Evolutionary conservation across 208 protist genomes (phyloP).

Genomic region (Phytomonas sp.): DNA sequence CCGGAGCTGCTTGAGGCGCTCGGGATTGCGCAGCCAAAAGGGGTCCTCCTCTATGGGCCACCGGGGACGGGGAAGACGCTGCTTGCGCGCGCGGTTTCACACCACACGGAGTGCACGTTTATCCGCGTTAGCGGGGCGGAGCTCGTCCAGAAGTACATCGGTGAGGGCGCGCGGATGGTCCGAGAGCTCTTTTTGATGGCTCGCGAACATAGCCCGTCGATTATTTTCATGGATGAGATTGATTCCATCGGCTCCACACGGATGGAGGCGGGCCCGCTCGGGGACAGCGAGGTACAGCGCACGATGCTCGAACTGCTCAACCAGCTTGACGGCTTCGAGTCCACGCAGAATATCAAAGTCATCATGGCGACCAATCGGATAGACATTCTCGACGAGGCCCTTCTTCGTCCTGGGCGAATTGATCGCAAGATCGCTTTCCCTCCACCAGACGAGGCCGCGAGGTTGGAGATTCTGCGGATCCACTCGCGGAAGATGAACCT

Average conservation of each 20-base stretch:
- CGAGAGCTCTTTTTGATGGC: slow-evolving; percentile 97
- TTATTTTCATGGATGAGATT: slow-evolving; percentile 99
- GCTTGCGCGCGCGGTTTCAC: slow-evolving; percentile 98
- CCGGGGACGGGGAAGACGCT: slow-evolving; percentile 98
- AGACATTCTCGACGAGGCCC: slow-evolving; percentile 99
- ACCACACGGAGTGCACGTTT: slow-evolving; percentile 98
- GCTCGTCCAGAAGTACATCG: slow-evolving; percentile 99
- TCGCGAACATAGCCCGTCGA: slow-evolving; percentile 97
- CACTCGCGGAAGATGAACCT: slow-evolving; percentile 99
- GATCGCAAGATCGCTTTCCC: slow-evolving; percentile 99
- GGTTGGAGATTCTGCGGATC: slow-evolving; percentile 99
- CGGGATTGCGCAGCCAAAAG: slow-evolving; percentile 99
- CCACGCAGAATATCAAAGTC: slow-evolving; percentile 97
- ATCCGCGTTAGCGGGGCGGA: slow-evolving; percentile 99
- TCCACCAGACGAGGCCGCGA: slow-evolving; percentile 96
- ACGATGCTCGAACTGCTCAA: slow-evolving; percentile 99
- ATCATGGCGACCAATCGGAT: slow-evolving; percentile 99
- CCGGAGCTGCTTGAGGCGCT: slow-evolving; percentile 98
- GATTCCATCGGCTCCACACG: slow-evolving; percentile 99
- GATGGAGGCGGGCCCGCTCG: slow-evolving; percentile 98
- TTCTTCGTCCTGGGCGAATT: slow-evolving; percentile 95
- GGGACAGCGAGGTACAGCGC: slow-evolving; percentile 99
- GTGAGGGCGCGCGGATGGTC: slow-evolving; percentile 99
- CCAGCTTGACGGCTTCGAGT: slow-evolving; percentile 99
- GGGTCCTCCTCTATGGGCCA: slow-evolving; percentile 98